Evolutionary conservation across 305 asterid genomes (phyloP), one percentile per base, ranked within the genome.

Genomic region (Rubia tinctorum): DNA sequence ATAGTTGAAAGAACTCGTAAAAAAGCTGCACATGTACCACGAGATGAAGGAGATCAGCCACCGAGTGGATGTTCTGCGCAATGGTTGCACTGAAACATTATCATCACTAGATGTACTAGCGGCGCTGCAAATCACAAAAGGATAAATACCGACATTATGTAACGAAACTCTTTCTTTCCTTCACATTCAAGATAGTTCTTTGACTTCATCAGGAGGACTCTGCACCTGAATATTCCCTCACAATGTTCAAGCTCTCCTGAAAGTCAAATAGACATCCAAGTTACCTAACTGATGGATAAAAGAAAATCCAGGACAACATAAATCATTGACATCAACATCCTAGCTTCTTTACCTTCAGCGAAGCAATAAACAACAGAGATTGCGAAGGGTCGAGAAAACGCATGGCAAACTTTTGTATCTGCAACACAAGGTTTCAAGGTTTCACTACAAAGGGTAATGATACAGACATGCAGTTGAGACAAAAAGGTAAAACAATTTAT

Each of bases 351-450:
- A 75, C 79, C 68, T 69, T 64, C 22, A 73, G 22, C 6, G 75
- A 40, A 14, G 40, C 73, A 14, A 69, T 30, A 55, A 69, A 79
- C 10, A 68, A 39, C 56, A 63, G 61, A 56, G 77, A 47, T 39
- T 78, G 62, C 37, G 78, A 58, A 51, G 76, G 59, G 63, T 69
- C 61, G 44, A 18, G 20, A 66, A 81, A 78, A 25, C 77, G 75
- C 81, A 76, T 67, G 0, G 43, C 70, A 43, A 78, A 73, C 63
- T 61, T 76, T 74, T 76, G 81, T 44, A 66, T 73, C 78, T 70
- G 78, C 73, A 70, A 20, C 60, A 42, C 40, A 66, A 49, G n/a
- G 27, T 27, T 34, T 44, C 56, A n/a, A n/a, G n/a, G n/a, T n/a
- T n/a, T n/a, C n/a, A n/a, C n/a, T n/a, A n/a, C n/a, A n/a, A 53